A percentile compares a stretch with the other conserved stretches of the same genome.
Evolutionary conservation across 768 basidiomycete species (phyloP).

Genomic region (Rhizopogon salebrosus): DNA sequence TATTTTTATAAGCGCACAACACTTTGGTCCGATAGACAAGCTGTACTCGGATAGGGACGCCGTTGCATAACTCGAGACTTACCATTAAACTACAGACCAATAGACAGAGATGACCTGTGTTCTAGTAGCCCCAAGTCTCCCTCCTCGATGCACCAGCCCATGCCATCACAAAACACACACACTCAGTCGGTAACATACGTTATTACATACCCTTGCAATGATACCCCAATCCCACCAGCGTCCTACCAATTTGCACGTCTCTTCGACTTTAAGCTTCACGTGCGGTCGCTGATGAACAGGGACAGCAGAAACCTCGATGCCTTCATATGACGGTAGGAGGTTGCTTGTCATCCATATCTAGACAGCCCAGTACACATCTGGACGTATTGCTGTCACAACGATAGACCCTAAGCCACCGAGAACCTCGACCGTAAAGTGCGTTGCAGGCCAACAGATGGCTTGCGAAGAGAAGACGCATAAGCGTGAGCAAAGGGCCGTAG

Average conservation of each 20-base stretch:
- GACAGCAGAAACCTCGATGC: slow-evolving; percentile 1
- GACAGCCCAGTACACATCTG: slow-evolving; percentile 85
- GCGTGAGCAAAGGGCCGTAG: slow-evolving; percentile 81
- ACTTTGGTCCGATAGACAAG: too few relatives aligned
- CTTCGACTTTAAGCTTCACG: slow-evolving; percentile 14
- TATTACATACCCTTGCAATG: slow-evolving; percentile 63
- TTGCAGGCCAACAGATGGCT: slow-evolving; percentile 95
- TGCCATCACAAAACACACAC: slow-evolving; percentile 76
- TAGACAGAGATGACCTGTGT: neutral
- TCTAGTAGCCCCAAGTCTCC: slow-evolving; percentile 28
- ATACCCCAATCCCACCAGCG: too few relatives aligned
- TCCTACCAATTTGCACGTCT: slow-evolving; percentile 31
- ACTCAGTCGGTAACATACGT: slow-evolving; percentile 67
- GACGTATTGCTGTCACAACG: slow-evolving; percentile 47
- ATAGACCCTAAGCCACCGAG: slow-evolving; percentile 40
- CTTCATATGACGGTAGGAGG: slow-evolving; percentile 33
- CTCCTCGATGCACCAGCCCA: slow-evolving; percentile 49
- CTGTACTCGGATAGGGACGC: too few relatives aligned
- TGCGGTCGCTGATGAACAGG: slow-evolving; percentile 19
- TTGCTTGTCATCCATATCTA: slow-evolving; percentile 98
- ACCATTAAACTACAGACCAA: neutral
- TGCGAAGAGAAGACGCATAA: slow-evolving; percentile 87
- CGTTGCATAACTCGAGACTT: neutral
- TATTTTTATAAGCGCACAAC: too few relatives aligned
- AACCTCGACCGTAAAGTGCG: slow-evolving; percentile 71